phyloP scores from a whole-genome alignment of 306 rosid species.

The Vicia villosa region DNA sequence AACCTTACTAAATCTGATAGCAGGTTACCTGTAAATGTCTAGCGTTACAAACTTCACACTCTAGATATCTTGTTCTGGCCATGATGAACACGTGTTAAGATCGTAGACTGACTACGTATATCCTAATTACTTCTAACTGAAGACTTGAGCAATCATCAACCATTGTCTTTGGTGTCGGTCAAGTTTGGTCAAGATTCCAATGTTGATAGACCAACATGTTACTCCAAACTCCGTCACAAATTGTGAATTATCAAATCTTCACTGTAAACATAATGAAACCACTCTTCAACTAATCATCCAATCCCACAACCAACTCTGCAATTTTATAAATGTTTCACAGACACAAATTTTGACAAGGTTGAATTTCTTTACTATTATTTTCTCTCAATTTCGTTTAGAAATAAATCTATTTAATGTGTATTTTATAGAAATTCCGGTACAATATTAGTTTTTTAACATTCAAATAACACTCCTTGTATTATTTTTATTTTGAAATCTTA shows the following conservation, averaged over 20 bases:
- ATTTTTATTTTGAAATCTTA: too few relatives aligned
- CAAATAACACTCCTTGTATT: too few relatives aligned
- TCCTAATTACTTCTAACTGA: neutral
- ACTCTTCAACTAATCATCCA: neutral
- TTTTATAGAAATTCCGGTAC: too few relatives aligned
- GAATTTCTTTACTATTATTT: too few relatives aligned
- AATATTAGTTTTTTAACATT: too few relatives aligned
- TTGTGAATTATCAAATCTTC: neutral
- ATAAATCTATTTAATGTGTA: too few relatives aligned
- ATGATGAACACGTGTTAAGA: neutral
- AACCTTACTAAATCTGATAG: neutral
- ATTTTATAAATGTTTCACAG: too few relatives aligned
- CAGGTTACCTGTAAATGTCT: neutral
- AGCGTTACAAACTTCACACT: neutral
- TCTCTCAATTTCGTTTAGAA: too few relatives aligned
- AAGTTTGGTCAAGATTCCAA: neutral
- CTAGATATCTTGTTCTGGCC: neutral
- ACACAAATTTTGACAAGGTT: too few relatives aligned
- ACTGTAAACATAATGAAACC: neutral
- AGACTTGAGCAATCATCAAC: slow-evolving; percentile 3
- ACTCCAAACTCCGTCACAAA: neutral
- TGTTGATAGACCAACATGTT: neutral
- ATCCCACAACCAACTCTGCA: neutral
- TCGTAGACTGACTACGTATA: neutral
- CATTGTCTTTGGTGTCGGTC: neutral